Evolutionary conservation across 2,329 filamentous ascomycete species (phyloP), one percentile per base, ranked within the genome.

Genomic region (Paracamarosporium sp.): DNA sequence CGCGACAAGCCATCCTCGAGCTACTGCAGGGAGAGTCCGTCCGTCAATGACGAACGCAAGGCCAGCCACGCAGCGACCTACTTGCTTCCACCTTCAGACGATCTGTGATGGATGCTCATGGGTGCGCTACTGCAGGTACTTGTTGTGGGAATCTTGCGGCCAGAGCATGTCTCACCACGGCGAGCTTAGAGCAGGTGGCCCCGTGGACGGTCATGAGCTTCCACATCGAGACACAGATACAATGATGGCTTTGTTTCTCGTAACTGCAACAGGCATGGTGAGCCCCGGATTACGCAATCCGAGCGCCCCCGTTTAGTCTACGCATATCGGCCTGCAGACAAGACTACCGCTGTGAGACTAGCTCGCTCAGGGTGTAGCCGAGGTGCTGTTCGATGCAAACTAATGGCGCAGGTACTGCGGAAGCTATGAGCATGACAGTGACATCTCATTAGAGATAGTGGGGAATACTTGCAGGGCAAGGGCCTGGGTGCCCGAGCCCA

Each of bases 21-120:
- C 46, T 50, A 50, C 46, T 38, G 46, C 46, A 50, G 31, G 46
- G 46, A 50, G 46, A 50, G 44, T 47, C 44, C 44, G 44, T 8
- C 12, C 28, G n/a, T n/a, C n/a, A n/a, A n/a, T 31, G 8, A 24
- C 44, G 30, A 35, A n/a, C 22, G 22, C 28, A 38, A 50, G 46
- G 46, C 46, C 46, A 36, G 22, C 46, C 25, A 50, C 22, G 46
- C 44, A 47, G 12, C 5, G 8, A 20, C 30, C 5, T 3, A 20
- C 30, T 27, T 50, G 46, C 31, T 36, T 27, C 31, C 11, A n/a
- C 46, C 31, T 20, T 25, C 31, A 27, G 22, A 15, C 38, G 46
- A 38, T 50, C 46, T 13, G 31, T 50, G 43, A 7, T 11, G 15
- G 5, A 2, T 50, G 5, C 4, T n/a, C 6, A 31, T 9, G 8